phyloP scores from a whole-genome alignment of 2,329 filamentous ascomycete genomes.

The Fusarium heterosporum region DNA sequence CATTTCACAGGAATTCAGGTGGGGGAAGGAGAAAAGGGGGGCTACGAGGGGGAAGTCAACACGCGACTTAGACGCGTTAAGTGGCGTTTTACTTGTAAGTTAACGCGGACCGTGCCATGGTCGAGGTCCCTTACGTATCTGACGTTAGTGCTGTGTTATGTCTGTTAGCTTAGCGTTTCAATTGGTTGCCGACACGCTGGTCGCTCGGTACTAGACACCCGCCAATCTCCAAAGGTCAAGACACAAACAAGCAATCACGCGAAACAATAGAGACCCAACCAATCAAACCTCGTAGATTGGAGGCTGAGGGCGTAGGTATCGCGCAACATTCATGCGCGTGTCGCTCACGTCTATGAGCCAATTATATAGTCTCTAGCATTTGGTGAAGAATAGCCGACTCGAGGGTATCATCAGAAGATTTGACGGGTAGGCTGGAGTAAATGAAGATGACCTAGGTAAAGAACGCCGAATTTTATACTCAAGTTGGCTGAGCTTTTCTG shows the following conservation, averaged over 20 bases:
- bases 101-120: constrained; percentile 29
- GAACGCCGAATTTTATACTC: too few species aligned
- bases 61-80: constrained; percentile 44
- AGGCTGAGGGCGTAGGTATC: constrained; percentile 13
- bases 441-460: too few species aligned
- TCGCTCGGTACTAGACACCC: neutral
- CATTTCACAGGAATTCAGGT: constrained; percentile 37
- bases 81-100: constrained; percentile 31
- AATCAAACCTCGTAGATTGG: constrained; percentile 21
- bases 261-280: constrained; percentile 16
- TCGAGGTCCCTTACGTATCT: neutral
- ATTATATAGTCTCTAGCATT: neutral
- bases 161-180: neutral
- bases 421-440: too few species aligned
- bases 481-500: too few species aligned
- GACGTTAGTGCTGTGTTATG: constrained; percentile 5
- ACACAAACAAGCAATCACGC: constrained; percentile 33
- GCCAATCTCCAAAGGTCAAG: neutral
- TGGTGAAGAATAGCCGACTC: neutral
- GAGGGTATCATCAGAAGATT: too few species aligned
- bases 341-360: neutral
- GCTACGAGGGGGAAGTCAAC: constrained; percentile 14
- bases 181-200: constrained; percentile 34
- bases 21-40: constrained; percentile 26
- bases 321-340: constrained; percentile 26